Percentiles rank a stretch among this genome's conserved stretches.
phyloP scores from a whole-genome alignment of 2,329 filamentous ascomycete species.

The Colletotrichum eremochloae region DNA sequence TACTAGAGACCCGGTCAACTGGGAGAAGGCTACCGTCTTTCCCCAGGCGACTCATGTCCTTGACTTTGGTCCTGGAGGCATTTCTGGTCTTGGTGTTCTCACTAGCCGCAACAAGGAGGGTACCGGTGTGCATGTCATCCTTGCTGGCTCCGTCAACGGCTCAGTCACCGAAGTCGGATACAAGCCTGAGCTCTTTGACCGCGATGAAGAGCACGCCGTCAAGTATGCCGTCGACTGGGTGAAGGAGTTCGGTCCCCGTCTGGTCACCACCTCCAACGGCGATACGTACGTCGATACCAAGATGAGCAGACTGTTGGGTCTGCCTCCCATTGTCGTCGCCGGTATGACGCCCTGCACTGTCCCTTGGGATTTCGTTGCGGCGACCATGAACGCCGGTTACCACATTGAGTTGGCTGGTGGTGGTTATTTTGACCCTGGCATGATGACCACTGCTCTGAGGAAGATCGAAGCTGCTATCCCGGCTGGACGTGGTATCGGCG shows the following conservation, averaged over 20 bases:
- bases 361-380: constrained; percentile 90
- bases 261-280: constrained; percentile 90
- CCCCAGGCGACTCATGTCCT: constrained; percentile 91
- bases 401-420: constrained; percentile 92
- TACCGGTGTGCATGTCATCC: constrained; percentile 94
- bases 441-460: constrained; percentile 83
- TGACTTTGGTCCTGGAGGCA: constrained; percentile 96
- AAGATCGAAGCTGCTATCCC: constrained; percentile 90
- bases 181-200: constrained; percentile 97
- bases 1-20: constrained; percentile 92
- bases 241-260: constrained; percentile 92
- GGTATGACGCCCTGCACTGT: constrained; percentile 95
- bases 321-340: constrained; percentile 90
- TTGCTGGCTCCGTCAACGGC: constrained; percentile 93
- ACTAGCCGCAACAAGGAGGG: constrained; percentile 99
- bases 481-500: constrained; percentile 86
- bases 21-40: constrained; percentile 95
- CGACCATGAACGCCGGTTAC: constrained; percentile 95
- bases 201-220: constrained; percentile 93
- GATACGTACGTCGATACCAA: constrained; percentile 96
- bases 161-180: constrained; percentile 93
- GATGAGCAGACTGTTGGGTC: constrained; percentile 88
- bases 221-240: constrained; percentile 98
- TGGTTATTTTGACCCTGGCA: constrained; percentile 87
- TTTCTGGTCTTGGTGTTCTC: constrained; percentile 93